These are phyloP conservation scores for Mycena olivaceomarginata DNA, from an alignment of 768 basidiomycete genomes.

Conservation along the genomic window DNA sequence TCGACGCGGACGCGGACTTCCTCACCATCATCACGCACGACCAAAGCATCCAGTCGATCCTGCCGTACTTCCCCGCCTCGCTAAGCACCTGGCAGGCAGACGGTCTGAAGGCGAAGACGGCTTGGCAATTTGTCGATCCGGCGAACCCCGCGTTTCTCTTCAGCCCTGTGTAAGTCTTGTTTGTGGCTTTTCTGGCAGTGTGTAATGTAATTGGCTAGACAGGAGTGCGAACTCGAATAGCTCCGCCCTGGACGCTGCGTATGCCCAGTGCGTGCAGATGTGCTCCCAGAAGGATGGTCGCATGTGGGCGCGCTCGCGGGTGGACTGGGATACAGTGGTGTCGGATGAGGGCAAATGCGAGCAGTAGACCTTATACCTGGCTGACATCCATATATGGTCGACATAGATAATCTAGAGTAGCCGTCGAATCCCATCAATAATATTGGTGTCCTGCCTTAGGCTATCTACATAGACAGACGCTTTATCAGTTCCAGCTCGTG, in stretches of 20 bases:
- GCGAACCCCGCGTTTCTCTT: constrained; percentile 39
- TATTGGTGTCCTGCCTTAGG: too few relatives aligned
- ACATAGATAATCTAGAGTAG: too few relatives aligned
- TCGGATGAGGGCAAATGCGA: neutral
- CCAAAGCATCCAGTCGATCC: constrained; percentile 14
- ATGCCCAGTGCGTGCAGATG: constrained; percentile 1
- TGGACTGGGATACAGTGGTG: constrained; percentile 1
- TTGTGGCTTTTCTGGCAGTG: neutral
- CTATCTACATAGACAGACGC: too few relatives aligned
- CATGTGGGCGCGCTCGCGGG: neutral
- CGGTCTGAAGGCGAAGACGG: constrained; percentile 29
- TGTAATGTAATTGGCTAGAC: too few relatives aligned
- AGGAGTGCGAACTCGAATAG: neutral
- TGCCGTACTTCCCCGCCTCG: constrained; percentile 39
- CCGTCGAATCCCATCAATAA: too few relatives aligned
- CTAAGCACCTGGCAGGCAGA: constrained; percentile 31
- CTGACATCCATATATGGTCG: too few relatives aligned
- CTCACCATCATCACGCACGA: constrained; percentile 43
- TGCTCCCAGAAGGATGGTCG: neutral
- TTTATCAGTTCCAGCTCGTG: too few relatives aligned
- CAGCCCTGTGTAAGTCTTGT: constrained; percentile 28
- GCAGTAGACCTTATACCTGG: too few relatives aligned
- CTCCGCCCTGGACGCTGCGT: neutral
- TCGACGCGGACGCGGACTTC: constrained; percentile 44
- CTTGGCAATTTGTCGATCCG: constrained; percentile 38